These are phyloP conservation scores for Solanum appendiculatum DNA, from an alignment of 257 asterid species.

Conservation along the genomic window DNA sequence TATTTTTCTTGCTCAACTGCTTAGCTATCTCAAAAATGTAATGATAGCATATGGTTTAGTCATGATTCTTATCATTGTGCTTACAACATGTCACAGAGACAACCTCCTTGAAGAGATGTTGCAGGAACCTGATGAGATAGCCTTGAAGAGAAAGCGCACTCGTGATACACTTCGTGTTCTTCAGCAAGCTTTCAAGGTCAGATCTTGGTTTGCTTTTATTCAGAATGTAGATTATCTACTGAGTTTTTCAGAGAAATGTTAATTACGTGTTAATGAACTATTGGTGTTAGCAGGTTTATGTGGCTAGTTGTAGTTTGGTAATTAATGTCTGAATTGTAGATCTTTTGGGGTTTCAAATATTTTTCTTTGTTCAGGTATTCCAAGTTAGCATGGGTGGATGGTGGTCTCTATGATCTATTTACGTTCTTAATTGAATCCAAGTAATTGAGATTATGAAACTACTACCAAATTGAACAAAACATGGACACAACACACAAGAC, in stretches of 20 bases:
- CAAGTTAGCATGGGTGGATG: background rate
- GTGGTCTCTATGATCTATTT: background rate
- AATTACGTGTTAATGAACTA: background rate
- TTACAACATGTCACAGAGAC: slow-evolving; percentile 40
- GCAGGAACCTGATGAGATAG: slow-evolving; percentile 94
- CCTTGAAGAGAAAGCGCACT: slow-evolving; percentile 79
- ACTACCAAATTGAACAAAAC: background rate
- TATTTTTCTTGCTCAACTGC: background rate
- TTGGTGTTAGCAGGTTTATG: background rate
- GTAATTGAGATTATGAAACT: background rate
- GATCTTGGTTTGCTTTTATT: slow-evolving; percentile 8
- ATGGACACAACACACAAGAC: background rate
- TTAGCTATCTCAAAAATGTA: background rate
- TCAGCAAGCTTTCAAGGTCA: slow-evolving; percentile 91
- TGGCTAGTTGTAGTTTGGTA: background rate
- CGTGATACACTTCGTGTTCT: slow-evolving; percentile 79
- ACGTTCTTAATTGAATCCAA: background rate
- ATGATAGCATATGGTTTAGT: background rate
- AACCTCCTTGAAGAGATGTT: slow-evolving; percentile 85
- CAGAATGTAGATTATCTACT: background rate
- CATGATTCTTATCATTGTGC: background rate
- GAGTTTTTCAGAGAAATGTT: background rate
- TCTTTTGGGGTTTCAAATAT: background rate
- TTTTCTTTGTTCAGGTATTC: background rate
- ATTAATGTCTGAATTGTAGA: background rate